Evolutionary conservation across 1,139 yeast species (phyloP), one percentile per base, ranked within the genome.

Genomic region (Lodderomyces theae): DNA sequence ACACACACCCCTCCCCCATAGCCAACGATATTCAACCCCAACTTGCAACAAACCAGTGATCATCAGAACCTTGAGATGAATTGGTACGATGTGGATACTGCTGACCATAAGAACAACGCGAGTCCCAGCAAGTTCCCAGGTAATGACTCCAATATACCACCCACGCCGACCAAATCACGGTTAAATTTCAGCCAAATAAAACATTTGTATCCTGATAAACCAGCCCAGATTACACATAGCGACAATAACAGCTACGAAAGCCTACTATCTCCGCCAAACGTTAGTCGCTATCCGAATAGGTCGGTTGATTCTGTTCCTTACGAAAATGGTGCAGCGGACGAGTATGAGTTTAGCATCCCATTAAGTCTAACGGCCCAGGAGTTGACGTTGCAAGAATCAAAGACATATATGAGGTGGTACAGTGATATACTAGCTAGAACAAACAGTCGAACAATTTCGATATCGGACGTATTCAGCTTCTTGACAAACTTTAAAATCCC

Each of bases 391-490:
- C 80, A 79, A 45, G 94, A 85, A 52, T 74, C 80, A 3, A 79
- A 80, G 51, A 83, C 92, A 0, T 85, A 85, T 58, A 69, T 83
- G 57, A 64, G 92, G 51, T 85, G 94, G 94, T 85, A 84, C 55
- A 79, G 81, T 51, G 83, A 81, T 52, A 80, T 85, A 12, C 69
- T 80, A 35, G 73, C 82, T 11, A 70, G 86, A 38, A 69, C 75
- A 11, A 76, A 75, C 48, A 66, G 76, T 31, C 69, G 82, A 48
- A 64, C 85, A 25, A 77, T 84, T 15, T 64, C 77, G 10, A 61
- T 85, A 51, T 64, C 61, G 2, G 92, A 85, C 52, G 85, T 85
- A 6, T 83, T 79, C 60, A 68, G 60, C 36, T 85, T 85, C 51
- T 61, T 85, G 43, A 59, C 67, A 46, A 85, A 85, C 57, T 85